Base-by-base conservation (phyloP, 352 stramenopile genomes). In the Globisporangium iwayamae region DNA sequence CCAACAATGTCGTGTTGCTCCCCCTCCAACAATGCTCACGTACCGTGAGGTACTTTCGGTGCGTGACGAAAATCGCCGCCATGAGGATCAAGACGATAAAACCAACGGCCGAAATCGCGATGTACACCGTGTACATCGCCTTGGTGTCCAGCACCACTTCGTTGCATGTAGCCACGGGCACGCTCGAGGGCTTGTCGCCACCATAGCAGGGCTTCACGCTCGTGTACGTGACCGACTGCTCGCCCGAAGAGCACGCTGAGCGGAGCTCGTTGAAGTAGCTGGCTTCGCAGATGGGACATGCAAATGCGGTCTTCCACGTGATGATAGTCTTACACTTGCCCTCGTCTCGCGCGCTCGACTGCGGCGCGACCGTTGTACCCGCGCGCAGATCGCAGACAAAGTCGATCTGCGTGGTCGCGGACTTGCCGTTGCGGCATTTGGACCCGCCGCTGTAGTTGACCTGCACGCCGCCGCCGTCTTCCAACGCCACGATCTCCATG, bases 41-140 rank as follows among this genome's bases (percentile, higher is more conserved):
- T 51, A 83, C 75, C 22, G 79, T 80, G 68, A 79, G 81, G 65
- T 93, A 93, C 66, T 93, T 93, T 55, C 84, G 82, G 57, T 93
- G 81, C 13, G 84, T 78, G 39, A 91, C 73, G 28, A 91, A 63
- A 34, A 93, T 82, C 0, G 70, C 75, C 54, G 75, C 85, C 72
- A 93, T 70, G 41, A 93, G 68, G 13, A 91, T 61, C 50, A 93
- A 28, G 28, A 93, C 82, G 41, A 93, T 65, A 52, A 91, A 72
- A 0, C 75, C 76, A 0, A 91, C 70, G 9, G 90, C 59, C 18
- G 83, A 84, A 45, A 93, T 75, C 7, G 71, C 80, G 10, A 73
- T 79, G 56, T 93, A 93, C 16, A 89, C 81, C 3, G 76, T 89
- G 68, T 89, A 90, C n/a, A 91, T 67, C 1, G 75, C 74, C 54